Evolutionary conservation across 768 basidiomycete genomes (phyloP).

Genomic region (Crassisporium funariophilum): DNA sequence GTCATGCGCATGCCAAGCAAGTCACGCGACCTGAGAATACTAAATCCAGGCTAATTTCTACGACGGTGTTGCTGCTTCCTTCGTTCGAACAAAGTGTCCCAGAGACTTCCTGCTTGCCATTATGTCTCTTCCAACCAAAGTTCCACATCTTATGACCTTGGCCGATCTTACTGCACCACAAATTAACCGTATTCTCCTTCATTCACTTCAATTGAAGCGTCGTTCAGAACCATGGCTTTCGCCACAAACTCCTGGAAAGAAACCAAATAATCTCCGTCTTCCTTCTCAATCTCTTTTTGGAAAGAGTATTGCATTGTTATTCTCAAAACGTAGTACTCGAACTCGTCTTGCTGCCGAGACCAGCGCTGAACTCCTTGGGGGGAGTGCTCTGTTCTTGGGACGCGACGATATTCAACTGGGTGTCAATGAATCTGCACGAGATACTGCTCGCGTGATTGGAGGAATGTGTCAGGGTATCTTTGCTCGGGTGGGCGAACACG

Average conservation of each 20-base stretch:
- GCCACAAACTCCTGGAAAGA: slow-evolving; percentile 45
- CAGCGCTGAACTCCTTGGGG: slow-evolving; percentile 75
- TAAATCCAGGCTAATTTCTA: no score
- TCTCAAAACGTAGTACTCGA: slow-evolving; percentile 91
- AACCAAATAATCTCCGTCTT: slow-evolving; percentile 46
- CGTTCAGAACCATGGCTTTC: slow-evolving; percentile 66
- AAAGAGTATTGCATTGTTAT: slow-evolving; percentile 87
- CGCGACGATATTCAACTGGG: slow-evolving; percentile 92
- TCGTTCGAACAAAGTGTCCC: no score
- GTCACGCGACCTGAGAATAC: no score
- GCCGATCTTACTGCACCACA: slow-evolving; percentile 83
- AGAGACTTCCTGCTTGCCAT: no score
- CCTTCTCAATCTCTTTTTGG: slow-evolving; percentile 77
- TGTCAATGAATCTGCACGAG: slow-evolving; percentile 86
- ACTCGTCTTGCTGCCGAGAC: slow-evolving; percentile 92
- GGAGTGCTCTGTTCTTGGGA: slow-evolving; percentile 88
- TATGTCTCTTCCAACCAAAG: slow-evolving; percentile 23
- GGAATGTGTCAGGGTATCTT: slow-evolving; percentile 98
- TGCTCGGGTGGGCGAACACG: slow-evolving; percentile 91
- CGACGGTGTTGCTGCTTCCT: no score
- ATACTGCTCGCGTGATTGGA: slow-evolving; percentile 86
- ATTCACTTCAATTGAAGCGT: slow-evolving; percentile 67
- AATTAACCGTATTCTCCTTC: slow-evolving; percentile 64
- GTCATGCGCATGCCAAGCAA: no score
- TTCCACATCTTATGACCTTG: slow-evolving; percentile 83